These are phyloP conservation scores for Meyerozyma smithsonii DNA, from an alignment of 1,139 yeast species.

Conservation along the genomic window DNA sequence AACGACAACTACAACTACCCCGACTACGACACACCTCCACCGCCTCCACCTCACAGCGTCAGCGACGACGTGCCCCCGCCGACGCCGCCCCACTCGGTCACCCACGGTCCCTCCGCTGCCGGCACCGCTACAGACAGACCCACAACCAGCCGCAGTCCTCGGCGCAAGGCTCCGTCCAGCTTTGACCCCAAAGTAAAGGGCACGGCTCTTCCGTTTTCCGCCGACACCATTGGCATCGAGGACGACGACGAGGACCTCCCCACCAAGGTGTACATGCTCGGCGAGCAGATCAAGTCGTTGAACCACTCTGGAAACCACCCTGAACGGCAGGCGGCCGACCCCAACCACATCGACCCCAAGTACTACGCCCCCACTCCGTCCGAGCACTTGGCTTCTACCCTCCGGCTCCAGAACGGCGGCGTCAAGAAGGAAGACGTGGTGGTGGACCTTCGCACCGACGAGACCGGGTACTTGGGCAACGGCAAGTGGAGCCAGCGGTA, in stretches of 20 bases:
- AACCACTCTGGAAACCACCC: slow-evolving; percentile 11
- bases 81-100: slow-evolving; percentile 7
- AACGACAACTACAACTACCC: slow-evolving; percentile 10
- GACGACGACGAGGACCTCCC: slow-evolving; percentile 25
- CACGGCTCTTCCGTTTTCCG: slow-evolving; percentile 40
- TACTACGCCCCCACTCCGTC: slow-evolving; percentile 46
- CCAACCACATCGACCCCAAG: slow-evolving; percentile 40
- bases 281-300: slow-evolving; percentile 30
- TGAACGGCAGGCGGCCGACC: slow-evolving; percentile 17
- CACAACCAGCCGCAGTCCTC: slow-evolving; percentile 10
- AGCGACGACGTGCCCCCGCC: slow-evolving; percentile 5
- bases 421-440: slow-evolving; percentile 17
- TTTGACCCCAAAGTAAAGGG: background rate
- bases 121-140: background rate
- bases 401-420: slow-evolving; percentile 20
- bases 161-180: slow-evolving; percentile 18
- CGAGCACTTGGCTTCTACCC: slow-evolving; percentile 27
- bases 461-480: slow-evolving; percentile 22
- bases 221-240: slow-evolving; percentile 39
- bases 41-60: slow-evolving; percentile 14
- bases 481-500: slow-evolving; percentile 21
- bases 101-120: slow-evolving; percentile 8
- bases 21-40: slow-evolving; percentile 13
- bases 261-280: slow-evolving; percentile 34
- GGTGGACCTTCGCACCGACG: slow-evolving; percentile 14